A percentile compares a stretch with the other conserved stretches of the same genome.
These are phyloP conservation scores for Tothia fuscella DNA, from an alignment of 2,329 filamentous ascomycete genomes.

Conservation along the genomic window DNA sequence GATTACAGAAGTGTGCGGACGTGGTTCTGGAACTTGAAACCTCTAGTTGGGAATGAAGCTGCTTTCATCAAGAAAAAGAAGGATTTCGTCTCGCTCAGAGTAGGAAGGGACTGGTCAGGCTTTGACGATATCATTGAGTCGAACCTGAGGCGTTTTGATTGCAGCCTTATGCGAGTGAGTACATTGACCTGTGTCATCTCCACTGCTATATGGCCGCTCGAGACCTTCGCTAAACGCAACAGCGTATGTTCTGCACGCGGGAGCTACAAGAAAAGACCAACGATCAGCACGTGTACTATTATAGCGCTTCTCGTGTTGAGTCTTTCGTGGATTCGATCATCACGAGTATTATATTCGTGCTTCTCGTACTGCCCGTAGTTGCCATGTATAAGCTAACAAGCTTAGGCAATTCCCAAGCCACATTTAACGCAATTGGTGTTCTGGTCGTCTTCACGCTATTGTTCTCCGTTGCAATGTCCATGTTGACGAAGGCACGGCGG, in stretches of 20 bases:
- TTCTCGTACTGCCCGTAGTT: constrained; percentile 29
- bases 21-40: constrained; percentile 25
- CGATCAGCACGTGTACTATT: constrained; percentile 24
- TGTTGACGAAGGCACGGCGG: constrained; percentile 24
- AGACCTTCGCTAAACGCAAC: not conserved
- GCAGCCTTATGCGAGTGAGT: constrained; percentile 19
- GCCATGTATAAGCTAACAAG: constrained; percentile 28
- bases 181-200: not conserved
- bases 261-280: constrained; percentile 26
- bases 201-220: not conserved
- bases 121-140: constrained; percentile 30
- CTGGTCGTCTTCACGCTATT: constrained; percentile 29
- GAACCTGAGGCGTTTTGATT: constrained; percentile 20
- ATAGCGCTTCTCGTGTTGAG: constrained; percentile 26
- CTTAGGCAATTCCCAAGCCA: constrained; percentile 17
- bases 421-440: constrained; percentile 29
- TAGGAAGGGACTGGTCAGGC: constrained; percentile 28
- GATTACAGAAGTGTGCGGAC: constrained; percentile 28
- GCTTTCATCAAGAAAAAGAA: constrained; percentile 29
- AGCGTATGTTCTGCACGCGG: constrained; percentile 28
- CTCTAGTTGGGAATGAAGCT: constrained; percentile 24
- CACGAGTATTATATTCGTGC: constrained; percentile 30
- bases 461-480: constrained; percentile 22
- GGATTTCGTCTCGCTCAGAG: constrained; percentile 28
- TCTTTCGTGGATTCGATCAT: constrained; percentile 30